A percentile compares a stretch with the other conserved stretches of the same genome.
These are phyloP conservation scores for Penicillium sp. DNA, from an alignment of 2,329 filamentous ascomycete genomes.

Conservation along the genomic window DNA sequence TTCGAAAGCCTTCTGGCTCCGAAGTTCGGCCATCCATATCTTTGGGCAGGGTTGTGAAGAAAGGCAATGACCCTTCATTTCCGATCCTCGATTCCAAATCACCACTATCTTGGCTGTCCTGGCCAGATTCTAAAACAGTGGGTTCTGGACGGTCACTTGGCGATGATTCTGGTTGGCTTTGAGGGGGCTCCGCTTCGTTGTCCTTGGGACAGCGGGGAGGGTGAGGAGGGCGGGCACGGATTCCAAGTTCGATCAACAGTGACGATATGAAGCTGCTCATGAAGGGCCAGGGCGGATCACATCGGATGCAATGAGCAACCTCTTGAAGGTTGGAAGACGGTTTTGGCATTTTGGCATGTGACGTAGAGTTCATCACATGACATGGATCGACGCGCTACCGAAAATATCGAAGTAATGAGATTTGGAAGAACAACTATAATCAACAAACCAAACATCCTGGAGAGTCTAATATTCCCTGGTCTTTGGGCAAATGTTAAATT, in stretches of 20 bases:
- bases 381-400: background rate
- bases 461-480: background rate
- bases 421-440: background rate
- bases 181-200: conserved; percentile 23
- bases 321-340: background rate
- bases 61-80: conserved; percentile 22
- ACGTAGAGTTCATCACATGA: conserved; percentile 18
- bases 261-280: conserved; percentile 46
- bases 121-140: conserved; percentile 10
- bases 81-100: conserved; percentile 9
- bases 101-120: conserved; percentile 14
- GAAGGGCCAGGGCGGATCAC: conserved; percentile 25
- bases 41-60: conserved; percentile 19
- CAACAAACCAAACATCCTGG: background rate
- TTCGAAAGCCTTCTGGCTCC: conserved; percentile 14
- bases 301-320: conserved; percentile 13
- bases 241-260: conserved; percentile 42
- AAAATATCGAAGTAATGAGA: background rate
- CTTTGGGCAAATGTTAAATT: background rate
- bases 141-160: conserved; percentile 14
- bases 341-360: conserved; percentile 9
- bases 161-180: conserved; percentile 19
- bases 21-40: conserved; percentile 23
- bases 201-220: conserved; percentile 18
- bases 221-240: conserved; percentile 40